Percentiles rank a stretch among this genome's conserved stretches.
phyloP scores from a whole-genome alignment of 169 alveolate species.

The Plasmodium falciparum region DNA sequence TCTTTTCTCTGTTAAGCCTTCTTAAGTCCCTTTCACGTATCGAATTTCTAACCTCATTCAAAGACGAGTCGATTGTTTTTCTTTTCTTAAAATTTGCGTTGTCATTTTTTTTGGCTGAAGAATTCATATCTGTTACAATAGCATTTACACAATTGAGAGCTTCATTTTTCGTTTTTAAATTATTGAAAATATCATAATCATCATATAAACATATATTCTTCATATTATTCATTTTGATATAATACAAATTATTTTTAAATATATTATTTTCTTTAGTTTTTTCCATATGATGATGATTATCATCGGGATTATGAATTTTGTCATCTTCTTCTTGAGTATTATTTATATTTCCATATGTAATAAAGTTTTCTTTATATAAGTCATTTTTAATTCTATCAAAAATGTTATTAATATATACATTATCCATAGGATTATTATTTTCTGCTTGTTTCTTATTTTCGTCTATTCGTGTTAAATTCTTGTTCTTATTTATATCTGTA shows the following conservation, averaged over 20 bases:
- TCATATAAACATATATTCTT: constrained; percentile 42
- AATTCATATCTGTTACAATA: constrained; percentile 27
- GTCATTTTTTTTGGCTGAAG: constrained; percentile 30
- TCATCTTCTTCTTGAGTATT: neutral
- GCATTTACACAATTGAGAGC: constrained; percentile 56
- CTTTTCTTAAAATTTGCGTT: constrained; percentile 27
- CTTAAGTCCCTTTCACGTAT: constrained; percentile 62
- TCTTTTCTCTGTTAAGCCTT: constrained; percentile 60
- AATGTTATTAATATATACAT: constrained; percentile 11
- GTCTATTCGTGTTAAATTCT: neutral
- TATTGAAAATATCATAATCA: constrained; percentile 60
- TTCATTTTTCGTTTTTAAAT: constrained; percentile 51
- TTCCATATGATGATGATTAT: constrained; percentile 7
- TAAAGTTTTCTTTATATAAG: neutral
- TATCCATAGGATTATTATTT: constrained; percentile 4
- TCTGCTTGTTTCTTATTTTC: constrained; percentile 7
- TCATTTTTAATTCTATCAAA: neutral
- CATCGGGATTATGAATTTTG: neutral
- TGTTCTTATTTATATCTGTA: constrained; percentile 42
- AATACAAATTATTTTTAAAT: constrained; percentile 6
- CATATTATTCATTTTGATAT: constrained; percentile 42
- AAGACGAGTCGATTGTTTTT: constrained; percentile 7
- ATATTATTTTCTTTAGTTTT: constrained; percentile 14
- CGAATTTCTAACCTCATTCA: constrained; percentile 21
- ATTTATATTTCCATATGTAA: neutral